phyloP scores from a whole-genome alignment of 345 rosid species.

The Tarenaya hassleriana region DNA sequence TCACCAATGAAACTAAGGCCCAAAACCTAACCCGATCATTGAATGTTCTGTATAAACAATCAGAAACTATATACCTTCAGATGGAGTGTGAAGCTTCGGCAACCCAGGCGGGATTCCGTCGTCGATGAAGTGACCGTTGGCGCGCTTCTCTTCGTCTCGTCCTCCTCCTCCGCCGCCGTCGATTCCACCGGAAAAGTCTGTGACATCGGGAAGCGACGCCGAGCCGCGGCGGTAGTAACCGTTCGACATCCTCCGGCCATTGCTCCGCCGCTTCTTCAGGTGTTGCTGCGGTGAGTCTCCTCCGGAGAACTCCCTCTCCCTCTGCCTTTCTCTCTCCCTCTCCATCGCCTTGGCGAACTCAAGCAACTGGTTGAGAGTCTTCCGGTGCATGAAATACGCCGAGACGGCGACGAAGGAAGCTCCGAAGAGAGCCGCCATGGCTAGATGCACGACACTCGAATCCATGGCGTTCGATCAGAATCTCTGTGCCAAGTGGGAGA shows the following conservation, averaged over 20 bases:
- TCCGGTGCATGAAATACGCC: conserved; percentile 86
- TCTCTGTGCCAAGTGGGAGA: conserved; percentile 1
- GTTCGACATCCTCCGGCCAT: conserved; percentile 38
- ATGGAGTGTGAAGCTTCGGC: conserved; percentile 72
- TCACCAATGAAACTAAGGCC: not conserved
- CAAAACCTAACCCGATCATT: conserved; percentile 7
- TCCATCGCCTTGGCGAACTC: conserved; percentile 83
- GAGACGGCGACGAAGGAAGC: conserved; percentile 93
- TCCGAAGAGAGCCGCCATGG: conserved; percentile 96
- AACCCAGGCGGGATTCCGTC: conserved; percentile 80
- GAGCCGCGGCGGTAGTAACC: conserved; percentile 57
- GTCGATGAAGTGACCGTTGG: conserved; percentile 51
- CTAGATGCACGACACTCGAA: conserved; percentile 63
- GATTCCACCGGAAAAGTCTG: conserved; percentile 39
- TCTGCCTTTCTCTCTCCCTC: conserved; percentile 40
- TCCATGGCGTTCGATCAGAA: conserved; percentile 43
- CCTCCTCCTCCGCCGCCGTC: conserved; percentile 49
- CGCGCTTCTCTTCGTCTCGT: conserved; percentile 45
- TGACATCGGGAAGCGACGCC: conserved; percentile 74
- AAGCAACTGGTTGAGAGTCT: conserved; percentile 80
- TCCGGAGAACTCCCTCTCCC: conserved; percentile 35
- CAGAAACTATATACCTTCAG: conserved; percentile 61
- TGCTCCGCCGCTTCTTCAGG: conserved; percentile 37
- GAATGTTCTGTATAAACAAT: not conserved
- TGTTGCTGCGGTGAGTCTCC: conserved; percentile 42